A percentile compares a stretch with the other conserved stretches of the same genome.
Conservation (phyloP, 139 green algal genomes). For the Picochlorum sp. region DNA sequence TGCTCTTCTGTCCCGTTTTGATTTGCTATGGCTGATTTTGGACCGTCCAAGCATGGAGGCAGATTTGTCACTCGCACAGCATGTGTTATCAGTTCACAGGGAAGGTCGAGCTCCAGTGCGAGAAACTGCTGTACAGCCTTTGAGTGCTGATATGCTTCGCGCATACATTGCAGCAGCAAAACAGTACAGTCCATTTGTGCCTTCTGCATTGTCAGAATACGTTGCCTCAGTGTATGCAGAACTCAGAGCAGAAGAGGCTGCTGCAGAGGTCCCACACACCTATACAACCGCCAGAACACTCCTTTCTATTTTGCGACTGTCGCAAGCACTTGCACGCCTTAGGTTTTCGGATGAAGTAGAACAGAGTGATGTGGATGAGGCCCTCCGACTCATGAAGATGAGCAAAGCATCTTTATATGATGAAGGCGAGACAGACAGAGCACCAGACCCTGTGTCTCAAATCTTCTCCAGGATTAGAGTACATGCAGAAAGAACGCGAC, state of each 20-base stretch:
- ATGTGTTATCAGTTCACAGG: slow-evolving; percentile 89
- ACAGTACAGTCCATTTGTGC: slow-evolving; percentile 64
- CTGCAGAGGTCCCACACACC: slow-evolving; percentile 37
- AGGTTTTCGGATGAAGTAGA: slow-evolving; percentile 52
- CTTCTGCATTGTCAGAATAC: slow-evolving; percentile 79
- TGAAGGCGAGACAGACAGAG: slow-evolving; percentile 11
- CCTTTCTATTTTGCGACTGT: slow-evolving; percentile 88
- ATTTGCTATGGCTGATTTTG: slow-evolving; percentile 97
- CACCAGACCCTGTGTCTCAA: slow-evolving; percentile 30
- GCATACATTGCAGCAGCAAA: slow-evolving; percentile 80
- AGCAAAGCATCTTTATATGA: slow-evolving; percentile 75
- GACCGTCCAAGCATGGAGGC: slow-evolving; percentile 67
- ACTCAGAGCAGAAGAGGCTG: slow-evolving; percentile 52
- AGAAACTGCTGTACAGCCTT: slow-evolving; percentile 15
- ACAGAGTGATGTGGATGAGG: slow-evolving; percentile 86
- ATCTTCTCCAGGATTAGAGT: slow-evolving; percentile 37
- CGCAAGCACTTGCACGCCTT: slow-evolving; percentile 78
- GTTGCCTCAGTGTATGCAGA: slow-evolving; percentile 79
- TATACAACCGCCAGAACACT: slow-evolving; percentile 95
- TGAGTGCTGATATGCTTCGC: slow-evolving; percentile 60
- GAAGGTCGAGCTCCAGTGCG: slow-evolving; percentile 20
- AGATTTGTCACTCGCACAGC: slow-evolving; percentile 74
- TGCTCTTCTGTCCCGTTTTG: slow-evolving; percentile 86
- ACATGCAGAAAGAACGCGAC: slow-evolving; percentile 26
- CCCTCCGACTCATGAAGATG: slow-evolving; percentile 85